Base-by-base conservation (phyloP, 495 filamentous ascomycete genomes). In the Aspergillus nidulans region DNA sequence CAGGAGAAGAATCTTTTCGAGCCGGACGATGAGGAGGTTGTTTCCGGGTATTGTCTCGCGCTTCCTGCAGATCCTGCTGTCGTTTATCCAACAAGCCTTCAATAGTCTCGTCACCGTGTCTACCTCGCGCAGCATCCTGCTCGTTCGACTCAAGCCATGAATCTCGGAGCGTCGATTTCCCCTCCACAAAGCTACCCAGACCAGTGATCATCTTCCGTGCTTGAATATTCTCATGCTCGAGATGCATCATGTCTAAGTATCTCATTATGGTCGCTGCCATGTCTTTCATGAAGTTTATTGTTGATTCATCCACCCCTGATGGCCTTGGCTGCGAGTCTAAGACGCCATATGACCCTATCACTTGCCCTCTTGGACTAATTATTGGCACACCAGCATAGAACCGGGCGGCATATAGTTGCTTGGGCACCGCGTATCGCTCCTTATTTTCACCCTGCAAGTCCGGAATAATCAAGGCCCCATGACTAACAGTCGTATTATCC, bases 341-440 rank as follows among this genome's bases (percentile, higher is more conserved):
- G 7, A 87, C 73, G 36, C 77, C 80, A 49, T 82, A 75, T 1
- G 78, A 78, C n/a, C 85, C 85, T 50, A 89, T 86, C 2, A 70
- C 75, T 42, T 80, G 73, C 3, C 81, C 84, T 18, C 69, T 65
- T 3, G 73, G 80, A 4, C 78, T 83, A 8, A 81, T 67, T 4
- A 89, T 78, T 0, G 85, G 85, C 3, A 82, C 81, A 3, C 75
- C 81, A 3, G 77, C 80, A 49, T 84, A 87, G 57, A 83, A 89
- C n/a, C 62, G 65, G 34, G 28, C 28, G 4, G 13, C 2, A 7
- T 36, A 19, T 1, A 49, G 28, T 2, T 32, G 2, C 15, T 15
- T 38, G 1, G 9, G 6, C 9, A 34, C 28, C 4, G 34, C 16
- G 10, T 23, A 21, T 7, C 20, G 23, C 13, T 34, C 3, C 5